These are phyloP conservation scores for Gastrodia elata DNA, from an alignment of 106 monocot species.

Conservation along the genomic window DNA sequence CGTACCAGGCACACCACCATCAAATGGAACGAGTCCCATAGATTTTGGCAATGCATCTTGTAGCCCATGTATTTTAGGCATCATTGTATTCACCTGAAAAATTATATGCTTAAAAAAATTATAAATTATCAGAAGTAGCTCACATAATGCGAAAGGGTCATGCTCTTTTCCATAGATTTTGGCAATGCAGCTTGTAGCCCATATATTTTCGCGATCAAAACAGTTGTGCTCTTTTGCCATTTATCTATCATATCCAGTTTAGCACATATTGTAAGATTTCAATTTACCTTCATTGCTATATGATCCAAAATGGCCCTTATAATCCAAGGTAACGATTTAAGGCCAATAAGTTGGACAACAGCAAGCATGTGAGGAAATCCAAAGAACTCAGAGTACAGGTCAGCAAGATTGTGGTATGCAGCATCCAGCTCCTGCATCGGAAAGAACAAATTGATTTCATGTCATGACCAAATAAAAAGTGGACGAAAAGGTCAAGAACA, in stretches of 20 bases:
- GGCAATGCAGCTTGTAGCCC: not conserved
- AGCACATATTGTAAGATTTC: not conserved
- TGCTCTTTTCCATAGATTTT: not conserved
- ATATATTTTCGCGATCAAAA: not conserved
- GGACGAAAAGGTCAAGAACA: not conserved
- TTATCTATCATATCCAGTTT: not conserved
- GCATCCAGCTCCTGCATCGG: slow-evolving; percentile 70
- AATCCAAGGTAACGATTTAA: slow-evolving; percentile 88
- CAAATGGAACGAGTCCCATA: slow-evolving; percentile 87
- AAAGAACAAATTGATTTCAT: not conserved
- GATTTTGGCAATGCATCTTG: slow-evolving; percentile 90
- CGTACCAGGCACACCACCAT: slow-evolving; percentile 85
- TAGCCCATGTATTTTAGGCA: slow-evolving; percentile 69
- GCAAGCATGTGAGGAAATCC: slow-evolving; percentile 90
- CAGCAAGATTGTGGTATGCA: slow-evolving; percentile 59
- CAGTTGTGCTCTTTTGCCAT: not conserved
- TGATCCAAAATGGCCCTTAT: slow-evolving; percentile 83
- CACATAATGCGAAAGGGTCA: too few species aligned
- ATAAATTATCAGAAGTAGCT: not conserved
- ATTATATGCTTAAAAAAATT: not conserved
- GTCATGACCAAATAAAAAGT: not conserved
- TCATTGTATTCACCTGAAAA: slow-evolving; percentile 65
- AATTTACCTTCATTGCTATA: slow-evolving; percentile 67
- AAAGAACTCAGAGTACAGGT: slow-evolving; percentile 72
- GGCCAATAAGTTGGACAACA: slow-evolving; percentile 67